Conservation (phyloP, 2,329 filamentous ascomycete species). For the Talaromyces funiculosus region DNA sequence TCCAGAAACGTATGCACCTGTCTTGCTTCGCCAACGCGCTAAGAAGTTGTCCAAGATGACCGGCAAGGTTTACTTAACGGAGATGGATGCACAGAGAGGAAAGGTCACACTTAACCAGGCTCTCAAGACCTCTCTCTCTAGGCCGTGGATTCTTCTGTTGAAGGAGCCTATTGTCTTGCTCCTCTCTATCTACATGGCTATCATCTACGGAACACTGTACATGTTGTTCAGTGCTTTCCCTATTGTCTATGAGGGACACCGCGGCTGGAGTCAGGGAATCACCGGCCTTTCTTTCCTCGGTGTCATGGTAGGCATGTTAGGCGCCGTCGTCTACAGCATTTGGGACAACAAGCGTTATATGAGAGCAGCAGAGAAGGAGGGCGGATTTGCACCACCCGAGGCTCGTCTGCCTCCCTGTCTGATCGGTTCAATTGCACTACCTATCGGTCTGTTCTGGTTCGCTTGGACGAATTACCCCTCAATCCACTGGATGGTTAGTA, state of each 20-base stretch:
- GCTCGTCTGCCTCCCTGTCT: conserved; percentile 49
- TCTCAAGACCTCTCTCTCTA: conserved; percentile 44
- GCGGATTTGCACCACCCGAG: conserved; percentile 58
- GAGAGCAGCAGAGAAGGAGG: conserved; percentile 38
- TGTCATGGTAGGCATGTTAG: conserved; percentile 40
- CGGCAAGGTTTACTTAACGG: conserved; percentile 45
- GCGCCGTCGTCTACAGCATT: conserved; percentile 37
- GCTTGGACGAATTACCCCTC: conserved; percentile 52
- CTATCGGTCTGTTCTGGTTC: conserved; percentile 55
- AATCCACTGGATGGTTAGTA: conserved; percentile 36
- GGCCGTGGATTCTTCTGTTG: conserved; percentile 46
- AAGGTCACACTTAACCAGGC: conserved; percentile 35
- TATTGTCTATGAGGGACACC: conserved; percentile 43
- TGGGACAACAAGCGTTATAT: conserved; percentile 39
- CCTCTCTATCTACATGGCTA: conserved; percentile 47
- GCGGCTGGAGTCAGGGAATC: conserved; percentile 44
- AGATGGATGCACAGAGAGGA: conserved; percentile 37
- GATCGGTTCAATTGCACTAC: conserved; percentile 47
- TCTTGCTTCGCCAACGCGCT: conserved; percentile 48
- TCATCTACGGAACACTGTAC: conserved; percentile 50
- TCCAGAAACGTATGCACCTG: conserved; percentile 44
- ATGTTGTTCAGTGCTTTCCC: conserved; percentile 51
- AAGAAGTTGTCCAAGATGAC: conserved; percentile 44
- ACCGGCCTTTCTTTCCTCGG: conserved; percentile 47
- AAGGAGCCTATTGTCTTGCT: conserved; percentile 48